Conservation (phyloP, 2,329 filamentous ascomycete species). For the Leptographium wingfieldii region DNA sequence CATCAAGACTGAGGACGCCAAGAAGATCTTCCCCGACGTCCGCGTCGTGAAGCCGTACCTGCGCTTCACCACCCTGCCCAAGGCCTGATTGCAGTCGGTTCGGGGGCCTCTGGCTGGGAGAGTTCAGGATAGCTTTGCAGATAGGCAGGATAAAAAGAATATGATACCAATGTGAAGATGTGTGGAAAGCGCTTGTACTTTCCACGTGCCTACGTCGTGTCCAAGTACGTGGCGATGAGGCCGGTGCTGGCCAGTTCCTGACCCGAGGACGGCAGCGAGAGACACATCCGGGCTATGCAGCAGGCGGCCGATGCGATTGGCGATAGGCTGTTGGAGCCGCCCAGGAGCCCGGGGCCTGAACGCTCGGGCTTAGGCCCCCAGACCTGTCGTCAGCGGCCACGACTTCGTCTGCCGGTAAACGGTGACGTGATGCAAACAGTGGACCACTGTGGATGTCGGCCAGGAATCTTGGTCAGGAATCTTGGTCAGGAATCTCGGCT, state of each 20-base stretch:
- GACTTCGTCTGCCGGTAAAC: background rate
- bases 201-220: background rate
- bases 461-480: background rate
- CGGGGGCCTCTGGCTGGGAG: too few species aligned
- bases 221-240: too few species aligned
- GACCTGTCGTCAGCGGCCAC: background rate
- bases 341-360: background rate
- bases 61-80: constrained; percentile 55
- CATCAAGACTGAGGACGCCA: constrained; percentile 73
- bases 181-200: background rate
- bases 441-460: background rate
- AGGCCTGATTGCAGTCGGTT: constrained; percentile 19
- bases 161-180: background rate
- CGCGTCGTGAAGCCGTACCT: constrained; percentile 59
- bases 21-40: constrained; percentile 74
- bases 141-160: background rate
- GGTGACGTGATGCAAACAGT: background rate
- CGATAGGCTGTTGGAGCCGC: background rate
- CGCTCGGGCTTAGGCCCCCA: background rate
- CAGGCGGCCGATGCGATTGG: background rate
- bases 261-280: background rate
- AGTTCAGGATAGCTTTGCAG: background rate
- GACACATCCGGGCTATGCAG: background rate
- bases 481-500: background rate
- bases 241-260: background rate